Base-by-base conservation (phyloP, 2,329 filamentous ascomycete genomes). In the Aureobasidium sp. region DNA sequence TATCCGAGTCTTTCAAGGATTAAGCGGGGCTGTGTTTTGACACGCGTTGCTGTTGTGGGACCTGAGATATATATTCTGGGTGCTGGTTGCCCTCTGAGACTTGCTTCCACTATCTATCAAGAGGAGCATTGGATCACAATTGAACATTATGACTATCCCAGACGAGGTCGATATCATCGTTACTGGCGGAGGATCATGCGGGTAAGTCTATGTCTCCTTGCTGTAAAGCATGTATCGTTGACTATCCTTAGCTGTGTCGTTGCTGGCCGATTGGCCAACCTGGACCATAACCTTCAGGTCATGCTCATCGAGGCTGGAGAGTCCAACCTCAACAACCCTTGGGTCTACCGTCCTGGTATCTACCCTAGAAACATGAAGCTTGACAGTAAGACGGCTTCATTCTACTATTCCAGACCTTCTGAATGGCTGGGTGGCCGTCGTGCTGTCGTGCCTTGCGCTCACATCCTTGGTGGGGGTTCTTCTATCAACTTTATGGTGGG, bases 91-190 rank as follows among this genome's bases (percentile, higher is more conserved):
- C 34, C 6, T 25, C 2, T 11, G 10, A 27, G 39, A 57, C 13
- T n/a, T 45, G 13, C 39, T 25, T 45, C 41, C 36, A 3, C 15
- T 15, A 34, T 10, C 34, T 57, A 9, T 44, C 3, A 5, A 21
- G n/a, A 44, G 30, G 16, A 39, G 49, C 10, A 16, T 16, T 2
- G 21, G 16, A 34, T n/a, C 41, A 55, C 32, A 13, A 21, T 15
- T 25, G 9, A 44, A 30, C 42, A 59, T 66, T 4, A 86, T 84
- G 80, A 83, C 80, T 66, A 79, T 91, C 65, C 87, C 88, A 39
- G 87, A 91, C 63, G 88, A 91, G 78, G 88, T 90, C 69, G 88
- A 91, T 72, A 90, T 91, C 68, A 91, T 91, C 68, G 86, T 91
- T 34, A 88, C 85, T 66, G 88, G 88, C 69, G 88, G 88, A 69